Evolutionary conservation across 495 filamentous ascomycete genomes (phyloP), one percentile per base, ranked within the genome.

Genomic region (Podospora tetraspora): DNA sequence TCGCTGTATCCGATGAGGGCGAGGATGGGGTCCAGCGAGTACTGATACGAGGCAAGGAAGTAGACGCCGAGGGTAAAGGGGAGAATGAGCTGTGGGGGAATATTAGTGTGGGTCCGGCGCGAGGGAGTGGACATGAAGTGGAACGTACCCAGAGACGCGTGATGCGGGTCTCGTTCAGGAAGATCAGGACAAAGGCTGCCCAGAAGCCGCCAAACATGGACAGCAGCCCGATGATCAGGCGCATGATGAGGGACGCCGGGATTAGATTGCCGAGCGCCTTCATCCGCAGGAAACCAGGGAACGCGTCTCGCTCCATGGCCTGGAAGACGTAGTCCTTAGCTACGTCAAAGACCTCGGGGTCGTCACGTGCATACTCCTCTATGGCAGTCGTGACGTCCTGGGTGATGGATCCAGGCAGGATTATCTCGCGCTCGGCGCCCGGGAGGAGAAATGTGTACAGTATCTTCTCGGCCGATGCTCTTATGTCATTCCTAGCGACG

Each of bases 251-350:
- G 30, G 91, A 95, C 22, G 94, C 85, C 5, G 94, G 95, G 23
- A 98, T 92, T 1, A 99, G 82, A 74, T 99, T 99, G 57, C 96
- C 96, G 16, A 99, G 84, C 8, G 94, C 95, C 81, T 97, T 97
- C 73, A 91, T 89, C 72, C 92, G 88, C 70, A 99, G 86, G 83
- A 99, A 99, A 24, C 94, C 94, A 4, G 95, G 95, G 79, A 97
- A 99, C 16, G 95, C 95, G 80, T 98, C 95, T 57, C 96, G 89
- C 79, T 99, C 95, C 96, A 99, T 99, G 3, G 95, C 95, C 76
- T 98, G 96, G 79, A 97, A 99, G 60, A 97, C 94, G 76, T 98
- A 99, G 80, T 99, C 96, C 79, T 98, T 98, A 27, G 95, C 95
- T 3, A 90, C 89, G 76, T 97, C 94, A 70, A 99, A 99, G 12